phyloP scores from a whole-genome alignment of 768 basidiomycete genomes.

The Gymnopilus junonius region DNA sequence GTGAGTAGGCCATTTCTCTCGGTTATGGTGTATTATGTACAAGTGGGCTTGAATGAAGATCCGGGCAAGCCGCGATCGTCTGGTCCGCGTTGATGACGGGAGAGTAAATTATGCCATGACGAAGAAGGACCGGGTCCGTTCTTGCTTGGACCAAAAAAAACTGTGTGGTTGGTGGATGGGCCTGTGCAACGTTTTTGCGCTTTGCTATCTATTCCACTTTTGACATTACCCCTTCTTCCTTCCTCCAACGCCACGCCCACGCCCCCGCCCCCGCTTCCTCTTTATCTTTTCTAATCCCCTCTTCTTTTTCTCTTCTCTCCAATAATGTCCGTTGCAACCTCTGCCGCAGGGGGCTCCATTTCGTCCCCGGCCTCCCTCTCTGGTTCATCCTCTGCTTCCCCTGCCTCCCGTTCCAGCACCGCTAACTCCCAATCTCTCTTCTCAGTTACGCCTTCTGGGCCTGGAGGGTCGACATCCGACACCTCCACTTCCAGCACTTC shows the following conservation, averaged over 20 bases:
- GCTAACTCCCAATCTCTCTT: neutral
- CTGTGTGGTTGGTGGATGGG: neutral
- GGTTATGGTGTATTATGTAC: neutral
- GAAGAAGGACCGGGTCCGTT: neutral
- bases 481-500: neutral
- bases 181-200: neutral
- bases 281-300: neutral
- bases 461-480: neutral
- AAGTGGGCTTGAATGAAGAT: neutral
- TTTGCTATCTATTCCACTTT: neutral
- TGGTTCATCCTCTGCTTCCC: slow-evolving; percentile 9
- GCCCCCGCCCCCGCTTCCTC: neutral
- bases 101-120: neutral
- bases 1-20: neutral
- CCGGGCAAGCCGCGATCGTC: neutral
- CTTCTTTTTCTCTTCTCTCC: neutral
- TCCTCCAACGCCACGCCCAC: neutral
- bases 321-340: neutral
- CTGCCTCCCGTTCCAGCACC: neutral
- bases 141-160: neutral
- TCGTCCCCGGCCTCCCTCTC: neutral
- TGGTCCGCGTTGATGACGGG: neutral
- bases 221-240: neutral
- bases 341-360: neutral
- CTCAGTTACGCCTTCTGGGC: neutral